Conservation (phyloP, 1,284 basidiomycete species). For the Cutaneotrichosporon curvatum region DNA sequence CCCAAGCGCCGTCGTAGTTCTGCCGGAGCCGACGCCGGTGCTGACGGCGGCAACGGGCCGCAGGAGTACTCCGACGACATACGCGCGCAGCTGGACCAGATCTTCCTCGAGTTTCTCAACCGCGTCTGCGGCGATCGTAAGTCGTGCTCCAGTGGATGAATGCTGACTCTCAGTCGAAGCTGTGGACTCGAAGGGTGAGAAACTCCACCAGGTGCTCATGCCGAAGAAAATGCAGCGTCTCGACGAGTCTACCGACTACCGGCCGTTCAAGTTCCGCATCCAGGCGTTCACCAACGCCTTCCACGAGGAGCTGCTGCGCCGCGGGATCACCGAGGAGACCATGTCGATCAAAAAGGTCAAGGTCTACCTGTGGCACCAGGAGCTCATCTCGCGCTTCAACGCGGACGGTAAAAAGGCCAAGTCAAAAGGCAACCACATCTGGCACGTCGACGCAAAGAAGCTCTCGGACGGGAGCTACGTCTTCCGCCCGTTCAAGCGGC, state of each 20-base stretch:
- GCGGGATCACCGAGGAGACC: conserved; percentile 51
- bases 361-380: conserved; percentile 88
- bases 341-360: conserved; percentile 68
- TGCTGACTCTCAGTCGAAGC: conserved; percentile 63
- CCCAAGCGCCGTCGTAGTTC: conserved; percentile 37
- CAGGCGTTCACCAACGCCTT: conserved; percentile 98
- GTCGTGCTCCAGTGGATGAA: conserved; percentile 32
- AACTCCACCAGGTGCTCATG: conserved; percentile 97
- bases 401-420: conserved; percentile 99
- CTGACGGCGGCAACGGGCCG: conserved; percentile 15
- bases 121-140: conserved; percentile 82
- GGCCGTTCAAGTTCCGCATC: conserved; percentile 98
- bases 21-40: conserved; percentile 18
- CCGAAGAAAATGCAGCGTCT: conserved; percentile 95
- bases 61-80: conserved; percentile 56
- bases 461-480: conserved; percentile 68
- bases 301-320: conserved; percentile 60
- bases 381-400: conserved; percentile 94
- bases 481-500: conserved; percentile 84
- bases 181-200: conserved; percentile 87
- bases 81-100: conserved; percentile 70
- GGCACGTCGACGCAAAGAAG: conserved; percentile 96
- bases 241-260: conserved; percentile 91
- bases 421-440: conserved; percentile 98
- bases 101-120: conserved; percentile 87